phyloP scores from a whole-genome alignment of 768 basidiomycete species.

The Vararia minispora region DNA sequence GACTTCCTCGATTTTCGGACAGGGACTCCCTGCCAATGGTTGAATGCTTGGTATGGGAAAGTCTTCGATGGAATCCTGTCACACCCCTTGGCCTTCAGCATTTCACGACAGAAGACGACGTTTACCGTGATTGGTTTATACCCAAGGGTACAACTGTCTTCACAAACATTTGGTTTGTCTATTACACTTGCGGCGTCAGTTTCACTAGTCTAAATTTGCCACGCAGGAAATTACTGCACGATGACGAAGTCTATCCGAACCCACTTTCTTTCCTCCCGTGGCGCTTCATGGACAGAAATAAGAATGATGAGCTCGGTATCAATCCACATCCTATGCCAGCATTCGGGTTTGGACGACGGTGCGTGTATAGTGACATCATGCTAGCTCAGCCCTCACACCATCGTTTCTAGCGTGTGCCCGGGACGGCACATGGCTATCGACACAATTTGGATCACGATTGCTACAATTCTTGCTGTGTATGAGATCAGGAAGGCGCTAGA shows the following conservation, averaged over 20 bases:
- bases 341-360: constrained; percentile 33
- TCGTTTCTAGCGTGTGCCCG: constrained; percentile 28
- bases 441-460: constrained; percentile 31
- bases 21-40: constrained; percentile 32
- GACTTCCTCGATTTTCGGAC: constrained; percentile 33
- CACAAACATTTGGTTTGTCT: constrained; percentile 8
- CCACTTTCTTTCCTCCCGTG: constrained; percentile 29
- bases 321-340: constrained; percentile 26
- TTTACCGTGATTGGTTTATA: constrained; percentile 32
- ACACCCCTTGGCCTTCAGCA: constrained; percentile 19
- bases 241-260: constrained; percentile 27
- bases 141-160: constrained; percentile 27
- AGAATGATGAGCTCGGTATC: constrained; percentile 20
- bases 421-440: constrained; percentile 33
- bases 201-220: no score
- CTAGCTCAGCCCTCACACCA: neutral
- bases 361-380: constrained; percentile 2
- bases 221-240: constrained; percentile 34
- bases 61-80: constrained; percentile 33
- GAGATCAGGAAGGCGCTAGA: constrained; percentile 27
- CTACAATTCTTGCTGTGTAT: constrained; percentile 29
- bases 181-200: no score
- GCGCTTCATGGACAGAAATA: constrained; percentile 21
- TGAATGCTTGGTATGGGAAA: constrained; percentile 22
- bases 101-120: constrained; percentile 26